Conservation (phyloP, 1,284 basidiomycete genomes). For the Microbotryum lychnidis-dioicae region DNA sequence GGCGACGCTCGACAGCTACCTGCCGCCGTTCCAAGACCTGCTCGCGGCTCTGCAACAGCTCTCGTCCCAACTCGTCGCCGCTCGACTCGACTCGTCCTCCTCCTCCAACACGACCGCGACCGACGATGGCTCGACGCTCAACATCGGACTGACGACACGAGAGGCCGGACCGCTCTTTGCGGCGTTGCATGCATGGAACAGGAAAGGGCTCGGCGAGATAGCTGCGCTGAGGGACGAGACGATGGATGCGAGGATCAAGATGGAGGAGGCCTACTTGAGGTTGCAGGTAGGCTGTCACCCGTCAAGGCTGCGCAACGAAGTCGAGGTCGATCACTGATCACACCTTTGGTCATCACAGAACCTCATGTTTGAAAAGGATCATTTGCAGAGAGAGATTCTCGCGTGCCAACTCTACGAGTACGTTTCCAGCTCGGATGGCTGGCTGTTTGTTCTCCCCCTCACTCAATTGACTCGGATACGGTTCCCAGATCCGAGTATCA, state of each 20-base stretch:
- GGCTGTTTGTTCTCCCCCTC: neutral
- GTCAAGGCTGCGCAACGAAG: no score
- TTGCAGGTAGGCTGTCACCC: slow-evolving; percentile 14
- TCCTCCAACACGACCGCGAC: no score
- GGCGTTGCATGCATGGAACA: slow-evolving; percentile 8
- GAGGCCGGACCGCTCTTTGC: slow-evolving; percentile 18
- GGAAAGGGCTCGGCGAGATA: neutral
- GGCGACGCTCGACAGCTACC: no score
- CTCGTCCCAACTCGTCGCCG: no score
- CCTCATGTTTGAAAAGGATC: slow-evolving; percentile 32
- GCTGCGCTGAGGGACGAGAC: neutral
- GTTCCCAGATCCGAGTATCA: slow-evolving; percentile 32
- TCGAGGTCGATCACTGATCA: neutral
- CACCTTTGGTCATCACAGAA: slow-evolving; percentile 19
- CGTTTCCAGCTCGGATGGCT: neutral
- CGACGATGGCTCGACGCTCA: no score
- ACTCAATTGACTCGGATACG: neutral
- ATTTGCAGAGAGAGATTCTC: slow-evolving; percentile 32
- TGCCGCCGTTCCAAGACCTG: no score
- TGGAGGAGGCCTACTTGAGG: slow-evolving; percentile 28
- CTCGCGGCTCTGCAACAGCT: no score
- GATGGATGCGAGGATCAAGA: slow-evolving; percentile 23
- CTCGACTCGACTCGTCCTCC: no score
- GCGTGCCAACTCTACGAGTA: slow-evolving; percentile 34
- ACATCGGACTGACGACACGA: no score